phyloP scores from a whole-genome alignment of 2,329 filamentous ascomycete genomes.

The Cyphellophora attinorum region DNA sequence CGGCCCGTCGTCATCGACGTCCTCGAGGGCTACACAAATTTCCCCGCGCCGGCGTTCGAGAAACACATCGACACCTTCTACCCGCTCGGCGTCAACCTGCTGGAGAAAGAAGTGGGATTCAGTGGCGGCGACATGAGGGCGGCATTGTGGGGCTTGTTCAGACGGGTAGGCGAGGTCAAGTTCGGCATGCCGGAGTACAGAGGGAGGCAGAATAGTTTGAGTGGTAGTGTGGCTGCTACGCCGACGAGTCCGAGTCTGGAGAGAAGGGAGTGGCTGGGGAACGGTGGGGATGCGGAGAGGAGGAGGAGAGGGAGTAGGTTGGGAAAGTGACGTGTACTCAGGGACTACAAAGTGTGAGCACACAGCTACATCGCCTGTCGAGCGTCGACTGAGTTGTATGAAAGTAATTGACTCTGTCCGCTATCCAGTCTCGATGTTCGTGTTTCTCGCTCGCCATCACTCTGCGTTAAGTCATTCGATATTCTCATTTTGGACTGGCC shows the following conservation, averaged over 20 bases:
- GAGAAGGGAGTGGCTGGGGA: neutral
- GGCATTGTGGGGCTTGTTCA: constrained; percentile 67
- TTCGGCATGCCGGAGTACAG: constrained; percentile 34
- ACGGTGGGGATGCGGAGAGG: too few relatives aligned
- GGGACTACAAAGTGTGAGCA: too few relatives aligned
- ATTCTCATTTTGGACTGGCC: too few relatives aligned
- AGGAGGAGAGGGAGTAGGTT: constrained; percentile 1
- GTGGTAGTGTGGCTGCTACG: constrained; percentile 10
- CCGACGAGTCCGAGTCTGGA: constrained; percentile 8
- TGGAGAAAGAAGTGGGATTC: constrained; percentile 73
- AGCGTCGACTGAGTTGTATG: too few relatives aligned
- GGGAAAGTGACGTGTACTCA: too few relatives aligned
- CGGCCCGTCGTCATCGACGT: constrained; percentile 94
- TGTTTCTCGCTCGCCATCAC: too few relatives aligned
- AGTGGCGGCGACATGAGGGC: constrained; percentile 61
- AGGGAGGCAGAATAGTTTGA: constrained; percentile 14
- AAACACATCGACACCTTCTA: constrained; percentile 77
- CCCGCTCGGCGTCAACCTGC: constrained; percentile 70
- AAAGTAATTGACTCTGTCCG: too few relatives aligned
- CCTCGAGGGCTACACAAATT: constrained; percentile 80
- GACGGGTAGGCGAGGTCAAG: constrained; percentile 70
- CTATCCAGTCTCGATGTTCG: too few relatives aligned
- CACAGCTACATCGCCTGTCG: too few relatives aligned
- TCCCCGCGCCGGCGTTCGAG: constrained; percentile 70
- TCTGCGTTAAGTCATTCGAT: too few relatives aligned